A percentile compares a stretch with the other conserved stretches of the same genome.
phyloP scores from a whole-genome alignment of 768 basidiomycete genomes.

The Auricularia auricula-judae region DNA sequence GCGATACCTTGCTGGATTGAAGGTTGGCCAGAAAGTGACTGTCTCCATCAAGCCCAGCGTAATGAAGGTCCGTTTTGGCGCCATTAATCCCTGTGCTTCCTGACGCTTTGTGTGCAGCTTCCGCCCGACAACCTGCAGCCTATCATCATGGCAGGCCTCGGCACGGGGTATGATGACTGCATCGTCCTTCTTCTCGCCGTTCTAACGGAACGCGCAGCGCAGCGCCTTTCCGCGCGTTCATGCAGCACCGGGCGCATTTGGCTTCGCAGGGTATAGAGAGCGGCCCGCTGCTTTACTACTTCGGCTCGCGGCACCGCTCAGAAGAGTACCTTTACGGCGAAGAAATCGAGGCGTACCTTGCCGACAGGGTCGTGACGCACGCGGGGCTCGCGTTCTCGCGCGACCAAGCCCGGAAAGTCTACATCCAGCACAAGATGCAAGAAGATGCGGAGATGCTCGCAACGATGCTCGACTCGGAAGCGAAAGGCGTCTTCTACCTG shows the following conservation, averaged over 20 bases:
- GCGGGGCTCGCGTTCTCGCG: slow-evolving; percentile 95
- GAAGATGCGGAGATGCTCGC: slow-evolving; percentile 75
- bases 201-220: slow-evolving; percentile 28
- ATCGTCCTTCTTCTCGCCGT: not conserved
- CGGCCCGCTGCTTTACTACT: slow-evolving; percentile 96
- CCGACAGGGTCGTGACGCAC: slow-evolving; percentile 73
- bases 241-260: slow-evolving; percentile 87
- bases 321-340: slow-evolving; percentile 96
- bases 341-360: slow-evolving; percentile 89
- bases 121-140: slow-evolving; percentile 80
- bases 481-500: slow-evolving; percentile 82
- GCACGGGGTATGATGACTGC: slow-evolving; percentile 51
- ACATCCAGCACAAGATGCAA: slow-evolving; percentile 98
- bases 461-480: slow-evolving; percentile 52
- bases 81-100: not conserved
- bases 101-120: slow-evolving; percentile 35
- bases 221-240: slow-evolving; percentile 98
- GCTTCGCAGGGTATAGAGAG: slow-evolving; percentile 63
- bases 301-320: slow-evolving; percentile 90
- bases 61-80: slow-evolving; percentile 66
- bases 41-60: slow-evolving; percentile 98
- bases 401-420: slow-evolving; percentile 85
- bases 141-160: slow-evolving; percentile 96
- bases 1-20: slow-evolving; percentile 77
- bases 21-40: slow-evolving; percentile 84